Conservation (phyloP, 306 rosid species). For the Inga laurina region DNA sequence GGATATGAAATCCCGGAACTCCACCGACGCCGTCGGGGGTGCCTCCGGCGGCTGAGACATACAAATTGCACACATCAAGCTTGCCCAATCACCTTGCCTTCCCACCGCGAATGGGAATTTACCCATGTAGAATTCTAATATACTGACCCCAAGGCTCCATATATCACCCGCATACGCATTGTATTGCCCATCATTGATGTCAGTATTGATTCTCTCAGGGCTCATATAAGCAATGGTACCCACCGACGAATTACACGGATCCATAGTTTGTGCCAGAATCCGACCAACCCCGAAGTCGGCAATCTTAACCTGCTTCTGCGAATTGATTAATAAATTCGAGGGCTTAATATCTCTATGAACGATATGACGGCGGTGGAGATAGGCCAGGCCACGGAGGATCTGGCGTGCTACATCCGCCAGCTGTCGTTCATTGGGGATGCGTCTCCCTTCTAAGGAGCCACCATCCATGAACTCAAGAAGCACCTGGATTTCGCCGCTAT, state of each 20-base stretch:
- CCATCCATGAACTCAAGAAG: constrained; percentile 70
- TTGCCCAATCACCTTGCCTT: constrained; percentile 90
- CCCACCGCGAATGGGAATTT: constrained; percentile 79
- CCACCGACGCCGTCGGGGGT: constrained; percentile 61
- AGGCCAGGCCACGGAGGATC: constrained; percentile 61
- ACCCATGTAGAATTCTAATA: constrained; percentile 84
- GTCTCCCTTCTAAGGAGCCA: constrained; percentile 58
- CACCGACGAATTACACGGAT: constrained; percentile 67
- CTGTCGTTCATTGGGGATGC: constrained; percentile 40
- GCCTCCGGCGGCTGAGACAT: constrained; percentile 98
- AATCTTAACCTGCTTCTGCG: constrained; percentile 59
- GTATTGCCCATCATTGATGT: constrained; percentile 55
- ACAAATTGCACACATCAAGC: constrained; percentile 91
- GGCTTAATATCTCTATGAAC: constrained; percentile 77
- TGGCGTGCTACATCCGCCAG: constrained; percentile 58
- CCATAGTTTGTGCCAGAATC: constrained; percentile 66
- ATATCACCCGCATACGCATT: constrained; percentile 49
- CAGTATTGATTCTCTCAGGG: constrained; percentile 69
- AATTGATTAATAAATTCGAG: constrained; percentile 63
- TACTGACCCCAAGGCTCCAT: constrained; percentile 54
- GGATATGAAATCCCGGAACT: constrained; percentile 66
- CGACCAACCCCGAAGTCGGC: constrained; percentile 71
- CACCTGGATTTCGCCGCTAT: constrained; percentile 72
- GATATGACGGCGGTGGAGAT: constrained; percentile 64
- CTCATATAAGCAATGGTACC: constrained; percentile 71